Conservation (phyloP, 2,329 filamentous ascomycete genomes). For the Huntiella abstrusa region DNA sequence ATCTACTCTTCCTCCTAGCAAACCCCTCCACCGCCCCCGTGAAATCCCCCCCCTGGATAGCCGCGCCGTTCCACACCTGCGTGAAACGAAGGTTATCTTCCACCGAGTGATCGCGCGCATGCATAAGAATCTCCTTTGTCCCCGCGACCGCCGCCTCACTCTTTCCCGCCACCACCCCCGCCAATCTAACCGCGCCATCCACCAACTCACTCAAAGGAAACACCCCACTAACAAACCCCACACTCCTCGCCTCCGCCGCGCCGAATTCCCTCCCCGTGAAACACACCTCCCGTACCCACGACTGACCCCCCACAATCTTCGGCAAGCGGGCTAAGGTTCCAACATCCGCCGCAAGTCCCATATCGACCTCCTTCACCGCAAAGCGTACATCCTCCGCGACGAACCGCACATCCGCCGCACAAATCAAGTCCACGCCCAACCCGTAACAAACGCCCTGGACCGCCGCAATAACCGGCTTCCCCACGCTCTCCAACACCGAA, state of each 20-base stretch:
- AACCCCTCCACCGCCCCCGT: slow-evolving; percentile 11
- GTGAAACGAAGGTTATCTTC: slow-evolving; percentile 70
- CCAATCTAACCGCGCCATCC: slow-evolving; percentile 42
- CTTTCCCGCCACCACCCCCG: slow-evolving; percentile 51
- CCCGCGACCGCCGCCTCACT: slow-evolving; percentile 75
- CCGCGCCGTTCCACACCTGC: slow-evolving; percentile 68
- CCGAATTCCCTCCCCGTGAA: slow-evolving; percentile 52
- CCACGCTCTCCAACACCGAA: slow-evolving; percentile 59
- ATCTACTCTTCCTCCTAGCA: background rate
- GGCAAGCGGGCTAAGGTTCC: slow-evolving; percentile 57
- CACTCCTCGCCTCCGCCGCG: slow-evolving; percentile 47
- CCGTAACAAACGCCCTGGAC: slow-evolving; percentile 65
- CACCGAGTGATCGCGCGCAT: slow-evolving; percentile 58
- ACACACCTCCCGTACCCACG: slow-evolving; percentile 66
- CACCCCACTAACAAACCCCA: slow-evolving; percentile 52
- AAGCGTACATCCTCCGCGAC: slow-evolving; percentile 40
- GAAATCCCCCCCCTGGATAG: slow-evolving; percentile 66
- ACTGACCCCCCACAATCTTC: slow-evolving; percentile 49
- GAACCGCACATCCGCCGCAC: slow-evolving; percentile 52
- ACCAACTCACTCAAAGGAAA: slow-evolving; percentile 45
- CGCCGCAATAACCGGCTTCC: slow-evolving; percentile 76
- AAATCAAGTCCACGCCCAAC: slow-evolving; percentile 55
- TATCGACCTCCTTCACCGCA: slow-evolving; percentile 66
- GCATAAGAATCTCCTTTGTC: slow-evolving; percentile 75
- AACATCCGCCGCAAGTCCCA: slow-evolving; percentile 62